phyloP scores from a whole-genome alignment of 257 asterid species.

The Scutellaria barbata region DNA sequence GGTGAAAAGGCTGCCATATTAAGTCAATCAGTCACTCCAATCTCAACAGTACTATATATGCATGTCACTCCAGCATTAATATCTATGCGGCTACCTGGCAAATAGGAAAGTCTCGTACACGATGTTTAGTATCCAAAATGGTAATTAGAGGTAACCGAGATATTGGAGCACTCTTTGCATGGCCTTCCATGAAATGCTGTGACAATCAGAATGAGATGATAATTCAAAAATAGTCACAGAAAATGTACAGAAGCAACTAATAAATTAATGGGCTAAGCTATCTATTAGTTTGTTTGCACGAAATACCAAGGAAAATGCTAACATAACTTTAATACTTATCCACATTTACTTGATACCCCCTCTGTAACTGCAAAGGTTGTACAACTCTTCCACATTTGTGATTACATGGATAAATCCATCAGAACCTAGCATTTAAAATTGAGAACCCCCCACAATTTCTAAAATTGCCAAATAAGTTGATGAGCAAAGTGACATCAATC shows the following conservation, averaged over 20 bases:
- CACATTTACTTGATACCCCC: slow-evolving; percentile 14
- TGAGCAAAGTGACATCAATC: slow-evolving; percentile 12
- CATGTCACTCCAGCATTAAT: slow-evolving; percentile 18
- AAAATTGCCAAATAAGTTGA: slow-evolving; percentile 6
- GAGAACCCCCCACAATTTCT: not conserved
- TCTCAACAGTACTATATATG: slow-evolving; percentile 25
- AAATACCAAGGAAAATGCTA: not conserved
- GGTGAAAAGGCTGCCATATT: slow-evolving; percentile 83
- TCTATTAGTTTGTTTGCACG: slow-evolving; percentile 19
- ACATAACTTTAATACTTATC: not conserved
- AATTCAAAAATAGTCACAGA: slow-evolving; percentile 29
- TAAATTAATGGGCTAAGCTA: slow-evolving; percentile 1
- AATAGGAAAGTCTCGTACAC: slow-evolving; percentile 79
- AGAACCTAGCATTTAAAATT: not conserved
- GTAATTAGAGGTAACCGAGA: slow-evolving; percentile 90
- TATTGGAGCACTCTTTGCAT: slow-evolving; percentile 96
- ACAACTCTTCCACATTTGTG: slow-evolving; percentile 22
- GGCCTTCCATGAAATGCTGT: slow-evolving; percentile 99
- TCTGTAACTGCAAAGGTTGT: slow-evolving; percentile 1
- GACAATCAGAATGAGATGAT: slow-evolving; percentile 39
- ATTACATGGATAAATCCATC: not conserved
- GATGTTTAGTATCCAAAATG: slow-evolving; percentile 71
- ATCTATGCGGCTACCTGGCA: slow-evolving; percentile 68
- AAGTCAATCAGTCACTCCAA: slow-evolving; percentile 36
- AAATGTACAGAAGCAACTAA: slow-evolving; percentile 22